Base-by-base conservation (phyloP, 768 basidiomycete genomes). In the Cystobasidium ongulense region DNA sequence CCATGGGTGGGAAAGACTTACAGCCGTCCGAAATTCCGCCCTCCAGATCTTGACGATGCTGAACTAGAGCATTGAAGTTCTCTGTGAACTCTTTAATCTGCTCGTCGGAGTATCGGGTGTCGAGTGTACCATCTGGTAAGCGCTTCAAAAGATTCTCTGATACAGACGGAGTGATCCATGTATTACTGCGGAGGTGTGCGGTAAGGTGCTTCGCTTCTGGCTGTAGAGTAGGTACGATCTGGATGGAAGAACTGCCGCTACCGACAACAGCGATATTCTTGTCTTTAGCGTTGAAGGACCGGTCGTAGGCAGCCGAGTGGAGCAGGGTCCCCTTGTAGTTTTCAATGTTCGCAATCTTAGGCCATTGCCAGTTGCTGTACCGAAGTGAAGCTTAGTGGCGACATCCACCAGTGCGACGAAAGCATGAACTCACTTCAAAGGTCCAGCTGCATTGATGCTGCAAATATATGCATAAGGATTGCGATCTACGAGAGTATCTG, bases 271-370 rank as follows among this genome's bases (percentile, higher is more conserved):
- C 79, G 15, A 81, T 77, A 0, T 39, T 43, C 76, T 80, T 80
- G 46, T 71, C 79, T 18, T 72, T 75, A 5, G 75, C 74, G 31
- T 78, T 76, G 33, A 79, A 35, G 0, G 41, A 50, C 15, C 75
- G 70, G 29, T 86, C 84, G 86, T 87, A 88, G 0, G 84, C 79
- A 0, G 88, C 88, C 18, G 86, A 87, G 75, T 90, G 89, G 0
- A 87, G 80, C n/a, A 88, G 79, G 63, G 81, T 83, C 1, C 88
- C 89, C 74, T 84, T 81, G 80, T 87, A 89, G 11, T 79, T 81
- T 18, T 85, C 80, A 33, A 88, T 78, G 1, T 87, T 88, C 11
- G 82, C 79, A 46, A 89, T 88, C 57, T 87, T 84, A 1, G 88
- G 89, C 88, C 87, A 89, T 31, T 83, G 81, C 87, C 87, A 88